These are phyloP conservation scores for Prosopis cineraria DNA, from an alignment of 306 rosid species.

Conservation along the genomic window DNA sequence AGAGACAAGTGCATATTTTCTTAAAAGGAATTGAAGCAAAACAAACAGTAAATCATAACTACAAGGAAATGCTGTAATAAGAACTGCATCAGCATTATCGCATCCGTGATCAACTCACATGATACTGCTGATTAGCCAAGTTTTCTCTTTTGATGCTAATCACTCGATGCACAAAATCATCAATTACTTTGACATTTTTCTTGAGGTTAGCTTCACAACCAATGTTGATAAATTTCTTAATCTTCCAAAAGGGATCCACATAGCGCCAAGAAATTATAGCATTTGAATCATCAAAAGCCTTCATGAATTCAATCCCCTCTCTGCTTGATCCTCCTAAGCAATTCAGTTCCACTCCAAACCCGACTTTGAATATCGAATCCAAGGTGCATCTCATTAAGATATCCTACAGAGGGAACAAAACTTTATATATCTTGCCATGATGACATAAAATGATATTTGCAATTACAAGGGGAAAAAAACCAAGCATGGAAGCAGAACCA, in stretches of 20 bases:
- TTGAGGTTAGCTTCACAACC: slow-evolving; percentile 50
- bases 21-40: no score
- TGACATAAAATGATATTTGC: no score
- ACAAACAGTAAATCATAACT: no score
- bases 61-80: no score
- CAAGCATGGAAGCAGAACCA: no score
- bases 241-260: slow-evolving; percentile 52
- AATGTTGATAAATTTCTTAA: slow-evolving; percentile 43
- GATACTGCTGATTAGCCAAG: slow-evolving; percentile 17
- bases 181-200: slow-evolving; percentile 33
- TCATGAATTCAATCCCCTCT: slow-evolving; percentile 44
- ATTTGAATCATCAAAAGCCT: slow-evolving; percentile 56
- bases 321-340: slow-evolving; percentile 51
- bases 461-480: no score
- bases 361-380: slow-evolving; percentile 61
- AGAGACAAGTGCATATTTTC: no score
- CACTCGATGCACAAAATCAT: slow-evolving; percentile 41
- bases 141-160: slow-evolving; percentile 41
- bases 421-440: not conserved
- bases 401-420: slow-evolving; percentile 31
- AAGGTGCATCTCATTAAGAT: slow-evolving; percentile 49
- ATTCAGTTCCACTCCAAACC: slow-evolving; percentile 53
- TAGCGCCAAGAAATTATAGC: slow-evolving; percentile 42
- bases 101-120: slow-evolving; percentile 26
- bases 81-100: no score